A percentile compares a stretch with the other conserved stretches of the same genome.
phyloP scores from a whole-genome alignment of 2,329 filamentous ascomycete genomes.

The Metarhizium guizhouense region DNA sequence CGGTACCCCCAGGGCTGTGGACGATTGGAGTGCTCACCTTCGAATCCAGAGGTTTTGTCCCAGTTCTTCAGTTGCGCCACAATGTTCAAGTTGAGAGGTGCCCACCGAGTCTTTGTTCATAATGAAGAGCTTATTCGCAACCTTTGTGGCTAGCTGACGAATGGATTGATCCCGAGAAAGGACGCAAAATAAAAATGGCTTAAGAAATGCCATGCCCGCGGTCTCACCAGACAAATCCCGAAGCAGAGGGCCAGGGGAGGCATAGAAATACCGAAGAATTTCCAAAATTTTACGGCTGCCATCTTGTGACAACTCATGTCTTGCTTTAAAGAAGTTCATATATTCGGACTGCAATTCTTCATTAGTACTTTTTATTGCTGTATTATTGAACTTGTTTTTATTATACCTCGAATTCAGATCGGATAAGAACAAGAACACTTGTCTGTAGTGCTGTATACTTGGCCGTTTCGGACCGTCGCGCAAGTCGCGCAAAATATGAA shows the following conservation, averaged over 20 bases:
- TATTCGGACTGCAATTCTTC: slow-evolving; percentile 1
- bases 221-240: slow-evolving; percentile 19
- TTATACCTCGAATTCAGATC: slow-evolving; percentile 1
- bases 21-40: slow-evolving; percentile 31
- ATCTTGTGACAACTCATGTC: slow-evolving; percentile 16
- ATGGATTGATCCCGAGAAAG: slow-evolving; percentile 42
- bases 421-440: slow-evolving; percentile 47
- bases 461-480: slow-evolving; percentile 37
- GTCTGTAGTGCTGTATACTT: slow-evolving; percentile 47
- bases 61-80: slow-evolving; percentile 18
- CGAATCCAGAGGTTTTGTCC: slow-evolving; percentile 41
- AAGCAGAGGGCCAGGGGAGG: slow-evolving; percentile 31
- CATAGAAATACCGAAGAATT: slow-evolving; percentile 44
- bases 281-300: slow-evolving; percentile 27
- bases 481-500: slow-evolving; percentile 53
- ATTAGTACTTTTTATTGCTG: background rate
- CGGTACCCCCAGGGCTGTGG: background rate
- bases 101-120: slow-evolving; percentile 19
- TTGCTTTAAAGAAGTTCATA: slow-evolving; percentile 8
- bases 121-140: slow-evolving; percentile 39
- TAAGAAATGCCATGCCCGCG: slow-evolving; percentile 28
- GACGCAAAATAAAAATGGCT: slow-evolving; percentile 44
- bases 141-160: slow-evolving; percentile 35
- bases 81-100: slow-evolving; percentile 13
- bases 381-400: background rate